Base-by-base conservation (phyloP, 176 grass and related monocot species). In the Oryza longistaminata region DNA sequence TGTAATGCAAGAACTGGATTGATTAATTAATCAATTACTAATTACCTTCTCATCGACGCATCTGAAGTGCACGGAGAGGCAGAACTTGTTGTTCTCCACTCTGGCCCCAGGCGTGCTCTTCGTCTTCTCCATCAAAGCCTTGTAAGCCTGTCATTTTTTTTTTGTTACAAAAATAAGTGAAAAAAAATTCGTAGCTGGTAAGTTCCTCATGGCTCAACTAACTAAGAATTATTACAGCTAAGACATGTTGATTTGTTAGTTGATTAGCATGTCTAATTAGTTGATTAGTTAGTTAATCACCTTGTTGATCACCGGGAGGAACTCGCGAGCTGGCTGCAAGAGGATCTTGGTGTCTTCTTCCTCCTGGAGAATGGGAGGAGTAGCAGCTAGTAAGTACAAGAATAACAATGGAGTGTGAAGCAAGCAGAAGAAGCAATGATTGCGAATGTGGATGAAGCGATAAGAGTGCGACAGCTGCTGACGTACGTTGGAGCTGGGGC, bases 81-180 rank as follows among this genome's bases (percentile, higher is more conserved):
- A 98, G 86, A 98, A 98, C 91, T 96, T 98, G 96, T 98, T 98
- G 86, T 98, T 81, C 92, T 98, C 96, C 81, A 98, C 96, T 77
- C 81, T 95, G 48, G 91, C 93, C 10, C 96, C 96, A 33, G 88
- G 85, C 71, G 86, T 95, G 45, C 69, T 74, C 61, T 88, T 90
- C 11, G 90, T 92, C 76, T 68, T 91, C 80, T 94, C 93, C 74
- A 88, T 48, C 44, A 98, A 85, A 22, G 85, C 83, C 74, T 81
- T 49, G 50, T 85, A 92, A 15, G 89, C 96, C 93, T 95, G 1
- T 40, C 8, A 9, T 7, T 0, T 39, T 86, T 80, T 27, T 58
- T 58, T 58, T n/a, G 58, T 62, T 62, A 16, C 2, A 65, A 60
- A 46, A 15, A n/a, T n/a, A 7, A 40, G 3, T 12, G 16, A n/a